Conservation (phyloP, 805 yeast genomes). For the Starmerella etchellsii region DNA sequence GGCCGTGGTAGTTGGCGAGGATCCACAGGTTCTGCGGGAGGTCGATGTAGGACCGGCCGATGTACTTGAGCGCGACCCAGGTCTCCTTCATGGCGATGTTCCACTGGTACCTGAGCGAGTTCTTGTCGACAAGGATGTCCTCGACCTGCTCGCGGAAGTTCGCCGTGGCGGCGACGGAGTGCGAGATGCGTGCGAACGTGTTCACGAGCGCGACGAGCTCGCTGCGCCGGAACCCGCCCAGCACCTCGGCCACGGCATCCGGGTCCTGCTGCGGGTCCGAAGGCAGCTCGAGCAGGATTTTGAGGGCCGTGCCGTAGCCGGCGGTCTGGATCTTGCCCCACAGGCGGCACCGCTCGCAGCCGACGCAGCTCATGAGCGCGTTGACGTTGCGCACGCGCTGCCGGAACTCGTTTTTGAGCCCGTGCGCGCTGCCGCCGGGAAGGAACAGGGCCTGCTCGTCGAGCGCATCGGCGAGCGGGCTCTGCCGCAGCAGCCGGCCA, state of each 20-base stretch:
- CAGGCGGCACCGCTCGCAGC: slow-evolving; percentile 91
- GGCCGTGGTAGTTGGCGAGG: slow-evolving; percentile 36
- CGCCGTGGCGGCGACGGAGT: slow-evolving; percentile 62
- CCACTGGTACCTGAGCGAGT: slow-evolving; percentile 33
- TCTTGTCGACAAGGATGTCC: slow-evolving; percentile 11
- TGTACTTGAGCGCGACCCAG: slow-evolving; percentile 48
- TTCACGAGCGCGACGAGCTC: slow-evolving; percentile 85
- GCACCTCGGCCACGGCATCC: slow-evolving; percentile 36
- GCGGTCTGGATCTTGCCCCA: slow-evolving; percentile 98
- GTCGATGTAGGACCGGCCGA: slow-evolving; percentile 49
- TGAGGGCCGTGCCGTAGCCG: slow-evolving; percentile 94
- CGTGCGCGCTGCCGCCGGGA: slow-evolving; percentile 27
- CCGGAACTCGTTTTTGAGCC: slow-evolving; percentile 73
- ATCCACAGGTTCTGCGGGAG: slow-evolving; percentile 55
- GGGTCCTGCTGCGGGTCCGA: slow-evolving; percentile 35
- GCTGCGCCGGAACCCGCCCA: slow-evolving; percentile 50
- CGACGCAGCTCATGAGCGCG: slow-evolving; percentile 94
- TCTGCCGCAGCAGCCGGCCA: slow-evolving; percentile 24
- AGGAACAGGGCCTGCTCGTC: slow-evolving; percentile 39
- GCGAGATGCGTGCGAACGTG: slow-evolving; percentile 84
- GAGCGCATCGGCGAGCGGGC: slow-evolving; percentile 29
- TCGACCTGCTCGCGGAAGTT: slow-evolving; percentile 36
- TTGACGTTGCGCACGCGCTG: slow-evolving; percentile 78
- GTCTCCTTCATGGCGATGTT: slow-evolving; percentile 41
- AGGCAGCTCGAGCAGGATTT: slow-evolving; percentile 69